These are phyloP conservation scores for Hanseniaspora vineae DNA, from an alignment of 805 yeast genomes.

Conservation along the genomic window DNA sequence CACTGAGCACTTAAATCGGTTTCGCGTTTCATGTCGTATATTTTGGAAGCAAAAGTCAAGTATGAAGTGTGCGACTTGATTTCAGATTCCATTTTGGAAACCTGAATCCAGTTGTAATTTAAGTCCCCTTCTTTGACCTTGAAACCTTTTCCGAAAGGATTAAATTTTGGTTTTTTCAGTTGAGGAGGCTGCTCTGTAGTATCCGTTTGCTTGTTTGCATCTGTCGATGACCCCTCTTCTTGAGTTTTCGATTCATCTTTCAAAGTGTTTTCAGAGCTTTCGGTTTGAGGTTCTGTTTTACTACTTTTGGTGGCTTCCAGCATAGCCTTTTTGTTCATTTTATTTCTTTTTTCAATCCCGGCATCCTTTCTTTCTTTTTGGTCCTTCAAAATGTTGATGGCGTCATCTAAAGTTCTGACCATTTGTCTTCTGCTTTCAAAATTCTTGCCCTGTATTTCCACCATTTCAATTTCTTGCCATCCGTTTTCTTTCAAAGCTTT, in stretches of 20 bases:
- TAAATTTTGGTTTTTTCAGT: constrained; percentile 43
- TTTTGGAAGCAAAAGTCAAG: constrained; percentile 70
- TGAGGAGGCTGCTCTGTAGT: constrained; percentile 10
- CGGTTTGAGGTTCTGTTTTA: not conserved
- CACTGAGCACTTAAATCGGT: too few species aligned
- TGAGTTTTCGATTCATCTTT: constrained; percentile 14
- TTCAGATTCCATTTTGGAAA: constrained; percentile 75
- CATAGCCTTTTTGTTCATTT: constrained; percentile 17
- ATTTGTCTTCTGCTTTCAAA: constrained; percentile 88
- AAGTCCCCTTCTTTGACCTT: constrained; percentile 82
- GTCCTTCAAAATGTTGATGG: constrained; percentile 65
- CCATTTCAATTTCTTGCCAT: constrained; percentile 84
- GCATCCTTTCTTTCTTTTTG: constrained; percentile 59
- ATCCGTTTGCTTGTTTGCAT: constrained; percentile 9
- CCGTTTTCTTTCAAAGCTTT: constrained; percentile 61
- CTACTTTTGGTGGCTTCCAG: constrained; percentile 8
- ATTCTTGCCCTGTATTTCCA: constrained; percentile 70
- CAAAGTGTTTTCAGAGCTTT: constrained; percentile 9
- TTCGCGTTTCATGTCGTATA: constrained; percentile 14
- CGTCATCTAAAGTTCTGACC: constrained; percentile 72
- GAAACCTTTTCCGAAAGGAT: constrained; percentile 87
- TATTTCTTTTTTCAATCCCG: constrained; percentile 44
- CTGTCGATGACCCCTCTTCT: constrained; percentile 6
- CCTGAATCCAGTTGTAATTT: constrained; percentile 66
- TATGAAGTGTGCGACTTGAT: constrained; percentile 90